phyloP scores from a whole-genome alignment of 1,139 yeast genomes.

The Zygosaccharomyces sapae region DNA sequence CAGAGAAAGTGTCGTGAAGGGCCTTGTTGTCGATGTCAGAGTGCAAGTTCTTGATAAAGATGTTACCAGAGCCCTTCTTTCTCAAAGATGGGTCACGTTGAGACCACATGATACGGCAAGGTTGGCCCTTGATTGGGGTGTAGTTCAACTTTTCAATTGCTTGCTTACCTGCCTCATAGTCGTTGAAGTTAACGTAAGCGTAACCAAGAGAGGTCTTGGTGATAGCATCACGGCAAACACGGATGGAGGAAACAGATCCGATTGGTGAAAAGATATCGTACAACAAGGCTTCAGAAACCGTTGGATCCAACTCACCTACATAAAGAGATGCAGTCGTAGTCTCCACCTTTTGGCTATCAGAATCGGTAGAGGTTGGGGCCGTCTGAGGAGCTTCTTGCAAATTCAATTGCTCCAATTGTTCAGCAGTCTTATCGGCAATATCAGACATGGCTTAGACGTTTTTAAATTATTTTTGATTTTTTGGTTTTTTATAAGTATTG shows the following conservation, averaged over 20 bases:
- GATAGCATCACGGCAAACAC: conserved; percentile 98
- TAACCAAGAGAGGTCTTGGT: conserved; percentile 96
- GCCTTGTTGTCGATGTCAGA: conserved; percentile 99
- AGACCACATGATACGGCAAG: conserved; percentile 99
- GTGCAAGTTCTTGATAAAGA: conserved; percentile 96
- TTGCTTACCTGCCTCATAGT: conserved; percentile 83
- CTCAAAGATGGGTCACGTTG: conserved; percentile 97
- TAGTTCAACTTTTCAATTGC: conserved; percentile 97
- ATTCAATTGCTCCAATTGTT: conserved; percentile 40
- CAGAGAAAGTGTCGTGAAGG: conserved; percentile 94
- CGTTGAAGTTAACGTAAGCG: conserved; percentile 96
- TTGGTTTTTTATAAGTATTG: conserved; percentile 17
- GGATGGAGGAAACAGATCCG: conserved; percentile 94
- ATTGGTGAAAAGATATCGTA: conserved; percentile 92
- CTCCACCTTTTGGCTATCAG: conserved; percentile 42
- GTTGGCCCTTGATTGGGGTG: conserved; percentile 87
- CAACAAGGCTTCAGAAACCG: conserved; percentile 90
- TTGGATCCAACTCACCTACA: conserved; percentile 94
- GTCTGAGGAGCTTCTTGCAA: conserved; percentile 36
- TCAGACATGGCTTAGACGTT: conserved; percentile 37
- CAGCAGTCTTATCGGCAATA: conserved; percentile 39
- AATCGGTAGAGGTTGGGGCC: conserved; percentile 30
- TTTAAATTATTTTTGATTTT: conserved; percentile 11
- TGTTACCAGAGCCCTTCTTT: conserved; percentile 95
- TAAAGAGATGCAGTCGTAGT: conserved; percentile 75